Evolutionary conservation across 164 flowering plant species (phyloP).

Genomic region (Macadamia tetraphylla): DNA sequence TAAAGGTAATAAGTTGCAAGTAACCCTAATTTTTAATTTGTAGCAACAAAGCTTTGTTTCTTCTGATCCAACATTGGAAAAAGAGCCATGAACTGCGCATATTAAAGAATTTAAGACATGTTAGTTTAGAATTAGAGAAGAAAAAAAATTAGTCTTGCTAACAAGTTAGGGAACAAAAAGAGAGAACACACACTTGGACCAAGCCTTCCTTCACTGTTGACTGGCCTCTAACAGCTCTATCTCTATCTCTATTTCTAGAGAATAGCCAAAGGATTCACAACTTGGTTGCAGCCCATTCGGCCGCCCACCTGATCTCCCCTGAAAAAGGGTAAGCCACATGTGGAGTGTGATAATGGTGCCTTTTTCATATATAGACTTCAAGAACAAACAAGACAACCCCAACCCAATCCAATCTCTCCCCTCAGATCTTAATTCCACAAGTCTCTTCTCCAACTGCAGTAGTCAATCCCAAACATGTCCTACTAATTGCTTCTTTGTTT

Average conservation of each 20-base stretch:
- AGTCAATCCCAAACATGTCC: too few species aligned
- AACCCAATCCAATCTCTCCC: background rate
- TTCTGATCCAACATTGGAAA: constrained; percentile 19
- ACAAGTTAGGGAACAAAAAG: constrained; percentile 38
- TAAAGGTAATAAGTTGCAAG: too few species aligned
- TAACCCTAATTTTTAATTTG: too few species aligned
- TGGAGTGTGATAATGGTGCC: constrained; percentile 19
- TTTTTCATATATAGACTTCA: background rate
- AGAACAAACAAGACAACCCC: background rate
- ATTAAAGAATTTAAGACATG: background rate
- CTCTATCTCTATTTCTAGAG: background rate
- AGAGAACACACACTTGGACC: constrained; percentile 23
- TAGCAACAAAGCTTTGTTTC: background rate
- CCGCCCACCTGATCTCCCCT: constrained; percentile 1
- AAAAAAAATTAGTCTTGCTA: constrained; percentile 18
- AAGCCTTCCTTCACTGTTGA: constrained; percentile 18
- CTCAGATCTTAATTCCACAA: background rate
- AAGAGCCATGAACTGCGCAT: constrained; percentile 11
- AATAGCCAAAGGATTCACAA: constrained; percentile 3
- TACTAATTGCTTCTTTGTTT: too few species aligned
- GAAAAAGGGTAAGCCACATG: constrained; percentile 17
- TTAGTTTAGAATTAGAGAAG: constrained; percentile 3
- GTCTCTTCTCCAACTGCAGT: too few species aligned
- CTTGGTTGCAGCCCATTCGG: constrained; percentile 11
- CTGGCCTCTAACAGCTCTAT: constrained; percentile 1